These are phyloP conservation scores for Skeletonema tropicum DNA, from an alignment of 108 stramenopile species.

Conservation along the genomic window DNA sequence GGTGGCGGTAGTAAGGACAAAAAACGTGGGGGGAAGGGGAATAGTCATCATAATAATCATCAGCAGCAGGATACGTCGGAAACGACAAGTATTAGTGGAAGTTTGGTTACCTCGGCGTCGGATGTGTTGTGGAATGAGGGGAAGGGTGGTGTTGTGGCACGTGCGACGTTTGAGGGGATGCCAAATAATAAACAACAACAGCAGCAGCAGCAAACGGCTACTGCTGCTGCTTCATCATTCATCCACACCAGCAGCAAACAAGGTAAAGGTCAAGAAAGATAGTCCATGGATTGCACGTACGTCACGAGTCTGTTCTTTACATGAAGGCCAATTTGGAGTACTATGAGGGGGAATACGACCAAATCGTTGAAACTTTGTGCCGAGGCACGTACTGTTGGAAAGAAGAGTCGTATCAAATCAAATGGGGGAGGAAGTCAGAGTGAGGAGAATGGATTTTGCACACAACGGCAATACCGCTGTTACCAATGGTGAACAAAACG, in stretches of 20 bases:
- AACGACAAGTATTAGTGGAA: conserved; percentile 31
- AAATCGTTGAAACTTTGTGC: conserved; percentile 79
- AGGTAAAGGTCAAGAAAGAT: conserved; percentile 24
- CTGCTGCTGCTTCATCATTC: not conserved
- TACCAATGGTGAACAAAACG: not conserved
- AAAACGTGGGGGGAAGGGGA: conserved; percentile 2
- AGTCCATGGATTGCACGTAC: conserved; percentile 28
- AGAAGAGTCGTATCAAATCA: conserved; percentile 8
- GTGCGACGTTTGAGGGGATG: conserved; percentile 47
- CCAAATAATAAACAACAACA: conserved; percentile 25
- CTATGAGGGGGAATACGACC: conserved; percentile 77
- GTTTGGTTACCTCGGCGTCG: conserved; percentile 16
- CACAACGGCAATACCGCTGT: not conserved
- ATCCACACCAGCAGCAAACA: not conserved
- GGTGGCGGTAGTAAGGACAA: not conserved
- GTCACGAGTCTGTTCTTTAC: conserved; percentile 69
- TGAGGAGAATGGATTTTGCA: conserved; percentile 3
- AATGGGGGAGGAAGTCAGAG: not conserved
- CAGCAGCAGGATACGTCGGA: conserved; percentile 21
- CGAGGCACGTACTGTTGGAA: conserved; percentile 61
- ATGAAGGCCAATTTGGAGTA: conserved; percentile 82
- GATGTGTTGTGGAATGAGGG: conserved; percentile 23
- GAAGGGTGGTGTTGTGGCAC: conserved; percentile 11
- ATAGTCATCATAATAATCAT: not conserved
- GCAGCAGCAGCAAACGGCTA: conserved; percentile 10